Conservation (phyloP, 2,329 filamentous ascomycete species). For the Fusarium robinianum region DNA sequence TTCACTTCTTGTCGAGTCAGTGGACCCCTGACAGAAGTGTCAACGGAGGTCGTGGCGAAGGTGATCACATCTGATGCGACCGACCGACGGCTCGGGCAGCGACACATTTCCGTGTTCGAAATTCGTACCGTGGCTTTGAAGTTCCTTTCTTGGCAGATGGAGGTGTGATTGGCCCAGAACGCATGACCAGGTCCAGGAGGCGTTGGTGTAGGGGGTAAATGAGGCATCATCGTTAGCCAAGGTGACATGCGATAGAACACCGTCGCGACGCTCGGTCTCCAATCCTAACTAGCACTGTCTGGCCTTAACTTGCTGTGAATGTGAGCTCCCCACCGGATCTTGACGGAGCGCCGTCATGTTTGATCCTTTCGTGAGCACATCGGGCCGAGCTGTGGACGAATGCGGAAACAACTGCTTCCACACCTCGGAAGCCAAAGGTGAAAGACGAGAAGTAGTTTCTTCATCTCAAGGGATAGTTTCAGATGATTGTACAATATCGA, state of each 20-base stretch:
- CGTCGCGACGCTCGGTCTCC: constrained; percentile 16
- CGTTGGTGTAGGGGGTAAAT: constrained; percentile 6
- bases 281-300: constrained; percentile 18
- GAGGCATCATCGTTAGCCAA: constrained; percentile 14
- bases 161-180: constrained; percentile 2
- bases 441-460: constrained; percentile 16
- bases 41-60: constrained; percentile 15
- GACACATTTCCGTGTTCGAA: constrained; percentile 13
- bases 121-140: constrained; percentile 8
- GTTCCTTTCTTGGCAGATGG: constrained; percentile 3
- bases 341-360: constrained; percentile 16
- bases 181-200: neutral
- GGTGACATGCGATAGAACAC: constrained; percentile 24
- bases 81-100: constrained; percentile 27
- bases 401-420: constrained; percentile 23
- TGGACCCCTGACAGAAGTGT: constrained; percentile 4
- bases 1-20: constrained; percentile 9
- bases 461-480: constrained; percentile 35
- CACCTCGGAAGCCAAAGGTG: constrained; percentile 9
- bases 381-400: constrained; percentile 31
- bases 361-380: constrained; percentile 25
- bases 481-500: constrained; percentile 38
- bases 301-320: constrained; percentile 6
- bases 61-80: constrained; percentile 26
- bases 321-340: constrained; percentile 15